Evolutionary conservation across 768 basidiomycete genomes (phyloP).

Genomic region (Russula dissimulans): DNA sequence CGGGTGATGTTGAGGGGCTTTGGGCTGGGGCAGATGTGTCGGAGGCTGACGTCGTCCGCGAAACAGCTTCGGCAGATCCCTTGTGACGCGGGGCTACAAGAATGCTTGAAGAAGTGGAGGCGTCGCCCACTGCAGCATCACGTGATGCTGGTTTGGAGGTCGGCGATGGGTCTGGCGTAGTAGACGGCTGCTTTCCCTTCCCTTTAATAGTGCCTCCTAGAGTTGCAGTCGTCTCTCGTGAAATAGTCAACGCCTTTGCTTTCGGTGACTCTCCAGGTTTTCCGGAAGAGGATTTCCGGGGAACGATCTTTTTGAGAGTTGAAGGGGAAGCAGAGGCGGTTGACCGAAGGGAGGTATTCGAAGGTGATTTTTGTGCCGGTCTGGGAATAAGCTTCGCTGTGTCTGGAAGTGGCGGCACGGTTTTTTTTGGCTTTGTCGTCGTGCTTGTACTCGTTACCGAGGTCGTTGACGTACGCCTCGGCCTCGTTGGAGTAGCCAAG

Average conservation of each 20-base stretch:
- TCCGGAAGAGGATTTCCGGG: conserved; percentile 9
- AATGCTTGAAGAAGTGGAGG: conserved; percentile 23
- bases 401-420: conserved; percentile 13
- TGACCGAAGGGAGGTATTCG: conserved; percentile 16
- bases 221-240: background rate
- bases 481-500: conserved; percentile 11
- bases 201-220: conserved; percentile 2
- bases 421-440: conserved; percentile 9
- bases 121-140: background rate
- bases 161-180: conserved; percentile 5
- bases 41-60: conserved; percentile 8
- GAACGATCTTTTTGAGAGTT: conserved; percentile 17
- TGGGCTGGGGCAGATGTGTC: conserved; percentile 10
- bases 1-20: background rate
- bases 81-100: conserved; percentile 29
- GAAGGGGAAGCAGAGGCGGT: conserved; percentile 19
- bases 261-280: conserved; percentile 10
- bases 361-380: conserved; percentile 2
- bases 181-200: conserved; percentile 17
- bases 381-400: conserved; percentile 3
- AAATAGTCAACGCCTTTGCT: background rate
- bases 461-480: conserved; percentile 12
- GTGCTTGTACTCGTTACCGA: conserved; percentile 17
- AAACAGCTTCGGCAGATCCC: conserved; percentile 31
- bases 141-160: background rate